phyloP scores from a whole-genome alignment of 164 flowering plant species.

The Magnolia kwangsiensis region DNA sequence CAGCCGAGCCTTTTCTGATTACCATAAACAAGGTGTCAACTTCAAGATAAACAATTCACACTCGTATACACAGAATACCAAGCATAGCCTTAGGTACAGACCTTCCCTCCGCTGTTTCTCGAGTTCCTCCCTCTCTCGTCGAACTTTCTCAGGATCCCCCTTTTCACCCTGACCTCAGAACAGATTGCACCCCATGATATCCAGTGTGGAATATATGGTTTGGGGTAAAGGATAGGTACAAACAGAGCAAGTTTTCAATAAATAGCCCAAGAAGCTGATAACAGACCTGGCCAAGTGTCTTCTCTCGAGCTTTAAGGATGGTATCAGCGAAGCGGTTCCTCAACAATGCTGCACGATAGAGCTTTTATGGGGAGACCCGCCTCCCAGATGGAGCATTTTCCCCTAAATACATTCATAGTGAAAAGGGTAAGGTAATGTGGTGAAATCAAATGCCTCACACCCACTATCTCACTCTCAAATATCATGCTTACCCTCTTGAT shows the following conservation, averaged over 20 bases:
- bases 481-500: constrained; percentile 72
- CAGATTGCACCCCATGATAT: constrained; percentile 14
- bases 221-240: constrained; percentile 4
- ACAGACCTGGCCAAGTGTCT: constrained; percentile 62
- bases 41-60: background rate
- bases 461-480: constrained; percentile 23
- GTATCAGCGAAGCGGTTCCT: constrained; percentile 91
- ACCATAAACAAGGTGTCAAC: background rate
- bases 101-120: constrained; percentile 70
- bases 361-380: constrained; percentile 84
- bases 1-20: constrained; percentile 70
- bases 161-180: constrained; percentile 52
- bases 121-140: constrained; percentile 67
- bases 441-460: constrained; percentile 22
- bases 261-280: background rate
- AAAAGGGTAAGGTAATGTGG: constrained; percentile 37
- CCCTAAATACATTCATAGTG: constrained; percentile 51
- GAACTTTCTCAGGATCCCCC: constrained; percentile 66
- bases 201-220: background rate
- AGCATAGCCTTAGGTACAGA: constrained; percentile 8
- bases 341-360: constrained; percentile 70
- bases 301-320: constrained; percentile 79
- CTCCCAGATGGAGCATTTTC: constrained; percentile 67
- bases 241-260: too few species aligned
- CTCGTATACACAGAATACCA: background rate